Evolutionary conservation across 306 rosid species (phyloP), one percentile per base, ranked within the genome.

Genomic region (Chamaecrista fasciculata): DNA sequence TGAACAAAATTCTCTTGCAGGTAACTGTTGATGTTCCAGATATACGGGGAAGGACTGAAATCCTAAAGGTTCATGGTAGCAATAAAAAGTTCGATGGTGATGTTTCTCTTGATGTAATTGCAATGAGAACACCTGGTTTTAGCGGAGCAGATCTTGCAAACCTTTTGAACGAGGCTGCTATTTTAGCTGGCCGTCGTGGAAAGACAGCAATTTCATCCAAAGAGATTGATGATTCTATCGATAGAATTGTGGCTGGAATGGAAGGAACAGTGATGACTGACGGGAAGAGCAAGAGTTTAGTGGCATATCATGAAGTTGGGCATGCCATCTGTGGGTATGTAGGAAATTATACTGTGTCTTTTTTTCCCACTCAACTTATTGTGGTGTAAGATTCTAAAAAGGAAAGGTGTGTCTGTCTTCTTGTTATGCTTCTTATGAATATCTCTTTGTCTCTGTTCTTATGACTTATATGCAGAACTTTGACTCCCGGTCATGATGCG

Each of bases 161-260:
- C 83, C 97, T 94, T 74, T 83, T 94, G 76, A 94, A 94, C 76
- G 99, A 94, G 81, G 96, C 95, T 62, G 99, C 99, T 71, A 94
- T 91, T 79, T 82, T 94, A 76, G 96, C 96, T 70, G 99, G 99
- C 52, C 83, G 98, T 26, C 97, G 99, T 2, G 96, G 92, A 72
- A 91, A 85, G 86, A 70, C 89, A 0, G 92, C 85, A 52, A 90
- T 94, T 79, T 85, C 99, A 59, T 82, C 99, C 18, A 94, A 94
- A 86, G 99, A 94, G 83, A 81, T 94, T 15, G 99, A 94, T 34
- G 97, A 94, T 81, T 90, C 99, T 15, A 94, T 91, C 58, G 99
- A 94, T 82, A 87, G 99, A 79, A 90, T 94, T 70, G 99, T 94
- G 11, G 99, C 99, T 66, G 99, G 99, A 85, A 94, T 94, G 98